Base-by-base conservation (phyloP, 1,284 basidiomycete genomes). In the Malassezia obtusa region DNA sequence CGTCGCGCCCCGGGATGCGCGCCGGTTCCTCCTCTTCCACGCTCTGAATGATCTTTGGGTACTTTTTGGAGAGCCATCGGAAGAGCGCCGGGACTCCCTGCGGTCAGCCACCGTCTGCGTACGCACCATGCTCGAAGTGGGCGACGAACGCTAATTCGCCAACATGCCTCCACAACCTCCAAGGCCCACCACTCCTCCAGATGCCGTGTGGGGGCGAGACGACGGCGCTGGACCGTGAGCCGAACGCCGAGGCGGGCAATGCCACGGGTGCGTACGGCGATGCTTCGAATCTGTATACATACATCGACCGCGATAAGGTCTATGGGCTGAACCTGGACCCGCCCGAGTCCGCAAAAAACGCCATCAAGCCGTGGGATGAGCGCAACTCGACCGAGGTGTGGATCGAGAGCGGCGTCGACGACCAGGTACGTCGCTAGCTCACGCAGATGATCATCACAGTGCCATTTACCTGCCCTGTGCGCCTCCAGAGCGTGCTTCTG, bases 1-100 rank as follows among this genome's bases (percentile, higher is more conserved):
- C 86, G 62, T 85, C 80, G 52, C 57, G 50, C 36, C 63, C 65
- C 12, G 63, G 59, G 15, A 64, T 62, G 10, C 57, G 64, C 30
- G 57, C 54, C 1, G 68, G 66, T 25, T 67, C 63, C 45, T 74
- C 69, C 63, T 74, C 73, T 46, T 64, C 61, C 24, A 75, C 73
- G 30, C 62, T 60, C 19, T 63, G 54, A 41, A 75, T 62, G 54
- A 75, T 74, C 56, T 70, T 68, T 14, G 73, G 72, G 52, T 75
- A 75, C 65, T 74, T 75, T 59, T 72, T 72, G 14, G 71, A 73
- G n/a, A 75, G 65, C 73, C 73, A 75, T 59, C 73, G 58, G 67
- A 70, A 71, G 30, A 68, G 59, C 33, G 71, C 69, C 26, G 71
- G 71, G 31, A 73, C 71, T 64, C 71, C 71, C 71, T 56, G 45